Percentiles rank a stretch among this genome's conserved stretches.
These are phyloP conservation scores for Fusarium nodosum DNA, from an alignment of 2,329 filamentous ascomycete species.

Conservation along the genomic window DNA sequence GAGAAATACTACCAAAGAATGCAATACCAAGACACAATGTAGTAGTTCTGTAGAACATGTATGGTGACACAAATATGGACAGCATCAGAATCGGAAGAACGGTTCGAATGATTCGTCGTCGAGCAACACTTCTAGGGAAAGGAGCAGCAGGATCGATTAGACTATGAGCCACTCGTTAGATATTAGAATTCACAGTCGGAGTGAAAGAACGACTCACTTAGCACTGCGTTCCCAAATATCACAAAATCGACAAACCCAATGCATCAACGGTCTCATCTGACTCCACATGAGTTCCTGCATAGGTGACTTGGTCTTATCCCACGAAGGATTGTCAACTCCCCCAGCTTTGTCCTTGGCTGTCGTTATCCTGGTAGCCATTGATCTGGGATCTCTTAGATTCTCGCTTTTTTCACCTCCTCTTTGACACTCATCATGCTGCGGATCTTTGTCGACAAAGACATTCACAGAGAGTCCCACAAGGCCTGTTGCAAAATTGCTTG, in stretches of 20 bases:
- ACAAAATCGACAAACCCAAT: conserved; percentile 55
- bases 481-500: conserved; percentile 79
- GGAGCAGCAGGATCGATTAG: conserved; percentile 70
- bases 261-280: conserved; percentile 79
- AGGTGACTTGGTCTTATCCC: conserved; percentile 82
- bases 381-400: background rate
- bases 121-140: conserved; percentile 70
- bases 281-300: conserved; percentile 82
- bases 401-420: conserved; percentile 60
- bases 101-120: conserved; percentile 43
- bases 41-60: background rate
- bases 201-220: conserved; percentile 45
- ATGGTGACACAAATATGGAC: background rate
- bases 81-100: background rate
- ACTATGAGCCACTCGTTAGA: background rate
- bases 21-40: background rate
- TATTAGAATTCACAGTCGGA: too few species aligned
- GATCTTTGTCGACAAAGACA: conserved; percentile 79
- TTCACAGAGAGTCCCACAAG: conserved; percentile 70
- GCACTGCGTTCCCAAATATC: conserved; percentile 61
- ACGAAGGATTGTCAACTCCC: conserved; percentile 59
- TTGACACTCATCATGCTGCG: conserved; percentile 63
- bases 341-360: conserved; percentile 55
- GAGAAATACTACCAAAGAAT: conserved; percentile 9
- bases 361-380: conserved; percentile 60